A percentile compares a stretch with the other conserved stretches of the same genome.
Conservation (phyloP, 441 rosid species). For the Populus hybrid region DNA sequence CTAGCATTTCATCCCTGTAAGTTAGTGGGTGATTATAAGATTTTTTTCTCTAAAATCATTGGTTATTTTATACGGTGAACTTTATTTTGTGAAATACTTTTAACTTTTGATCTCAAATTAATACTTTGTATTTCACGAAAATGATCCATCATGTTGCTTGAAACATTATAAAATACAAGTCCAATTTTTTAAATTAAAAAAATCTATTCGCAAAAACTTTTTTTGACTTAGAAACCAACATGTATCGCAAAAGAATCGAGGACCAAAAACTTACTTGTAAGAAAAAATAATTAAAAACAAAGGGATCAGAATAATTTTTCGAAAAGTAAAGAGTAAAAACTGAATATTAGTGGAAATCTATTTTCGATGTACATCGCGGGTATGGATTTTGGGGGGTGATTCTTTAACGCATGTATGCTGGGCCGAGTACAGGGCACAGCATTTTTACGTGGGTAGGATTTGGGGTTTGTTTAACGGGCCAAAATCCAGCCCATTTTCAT, state of each 20-base stretch:
- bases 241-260: not conserved
- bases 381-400: not conserved
- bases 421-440: not conserved
- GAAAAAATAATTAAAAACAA: no score
- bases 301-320: no score
- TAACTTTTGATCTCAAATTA: not conserved
- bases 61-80: not conserved
- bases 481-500: rapidly evolving
- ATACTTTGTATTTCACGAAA: not conserved
- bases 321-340: no score
- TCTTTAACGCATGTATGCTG: not conserved
- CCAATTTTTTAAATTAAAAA: no score
- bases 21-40: not conserved
- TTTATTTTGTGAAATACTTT: not conserved
- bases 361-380: not conserved
- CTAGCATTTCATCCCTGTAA: not conserved
- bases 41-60: not conserved
- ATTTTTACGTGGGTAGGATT: not conserved
- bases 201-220: not conserved
- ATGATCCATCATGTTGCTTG: not conserved
- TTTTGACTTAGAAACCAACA: not conserved
- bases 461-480: not conserved
- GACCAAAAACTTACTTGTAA: not conserved
- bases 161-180: not conserved
- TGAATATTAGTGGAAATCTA: not conserved